Evolutionary conservation across 352 stramenopile species (phyloP), one percentile per base, ranked within the genome.

Genomic region (Pythium plurisporium): DNA sequence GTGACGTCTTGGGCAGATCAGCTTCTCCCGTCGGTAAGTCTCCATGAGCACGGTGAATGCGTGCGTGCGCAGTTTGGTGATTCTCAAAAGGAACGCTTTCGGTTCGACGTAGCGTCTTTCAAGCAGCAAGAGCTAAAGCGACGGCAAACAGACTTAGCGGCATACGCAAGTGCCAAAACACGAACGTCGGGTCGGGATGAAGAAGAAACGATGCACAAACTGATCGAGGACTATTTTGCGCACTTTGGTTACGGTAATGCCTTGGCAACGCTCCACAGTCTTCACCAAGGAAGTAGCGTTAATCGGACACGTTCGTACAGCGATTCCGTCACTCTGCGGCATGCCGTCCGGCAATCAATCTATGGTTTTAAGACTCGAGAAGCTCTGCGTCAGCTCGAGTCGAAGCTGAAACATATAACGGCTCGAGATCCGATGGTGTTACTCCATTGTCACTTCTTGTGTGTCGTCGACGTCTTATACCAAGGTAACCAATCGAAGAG

Each of bases 81-180:
- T 2, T 41, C 72, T 69, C 36, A 40, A 60, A 6, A 5, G 45
- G 9, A 44, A 64, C 1, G 60, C 60, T 85, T 83, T 41, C 57
- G 64, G 31, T 88, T 88, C 30, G 70, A 86, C 56, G 27, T 88
- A 17, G 4, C 37, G 8, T 62, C 36, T 3, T 87, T 87, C 44
- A 65, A 75, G 48, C 59, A 68, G 30, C 64, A 85, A 46, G 51
- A 84, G 9, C 64, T 71, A 23, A 82, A 73, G 46, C 64, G 81
- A 3, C 71, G 70, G 1, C 78, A 85, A n/a, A 61, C 63, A 25
- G 63, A 65, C 2, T 53, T 87, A 22, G 15, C 43, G 4, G 42
- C 38, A 30, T 62, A 56, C 34, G 57, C 49, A 12, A 31, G 26
- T 22, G 30, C 31, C n/a, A 50, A 19, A 33, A 8, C 47, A 14